Evolutionary conservation across 495 filamentous ascomycete genomes (phyloP).

Genomic region (Venustampulla echinocandica): DNA sequence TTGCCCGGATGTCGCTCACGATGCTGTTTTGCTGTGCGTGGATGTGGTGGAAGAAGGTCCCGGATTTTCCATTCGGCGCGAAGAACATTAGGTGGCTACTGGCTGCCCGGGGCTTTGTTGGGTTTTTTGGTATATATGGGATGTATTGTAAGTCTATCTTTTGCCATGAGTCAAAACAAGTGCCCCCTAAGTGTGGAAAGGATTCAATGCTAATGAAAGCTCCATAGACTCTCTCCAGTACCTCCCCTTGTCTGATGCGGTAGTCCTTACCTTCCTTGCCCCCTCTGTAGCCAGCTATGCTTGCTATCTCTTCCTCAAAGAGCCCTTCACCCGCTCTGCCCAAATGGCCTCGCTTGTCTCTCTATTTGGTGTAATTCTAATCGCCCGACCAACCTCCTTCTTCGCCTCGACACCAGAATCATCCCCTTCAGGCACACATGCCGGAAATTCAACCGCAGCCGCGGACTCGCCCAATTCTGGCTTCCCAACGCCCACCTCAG

Average conservation of each 20-base stretch:
- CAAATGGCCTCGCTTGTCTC: conserved; percentile 69
- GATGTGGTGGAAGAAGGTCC: conserved; percentile 62
- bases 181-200: too few species aligned
- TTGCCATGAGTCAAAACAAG: background rate
- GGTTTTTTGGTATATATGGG: conserved; percentile 66
- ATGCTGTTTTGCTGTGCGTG: conserved; percentile 56
- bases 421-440: conserved; percentile 25
- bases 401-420: conserved; percentile 27
- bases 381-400: conserved; percentile 65
- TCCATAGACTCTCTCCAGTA: conserved; percentile 62
- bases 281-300: conserved; percentile 77
- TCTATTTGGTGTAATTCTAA: conserved; percentile 73
- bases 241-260: conserved; percentile 82
- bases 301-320: conserved; percentile 64
- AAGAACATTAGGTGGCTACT: conserved; percentile 58
- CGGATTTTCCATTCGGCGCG: conserved; percentile 62
- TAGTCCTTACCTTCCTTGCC: conserved; percentile 84
- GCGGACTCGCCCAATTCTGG: conserved; percentile 27
- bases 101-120: conserved; percentile 43
- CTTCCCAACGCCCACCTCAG: conserved; percentile 38
- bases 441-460: conserved; percentile 11
- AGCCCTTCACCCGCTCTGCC: conserved; percentile 73
- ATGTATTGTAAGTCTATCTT: conserved; percentile 44
- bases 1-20: conserved; percentile 77
- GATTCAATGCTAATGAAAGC: too few species aligned